phyloP scores from a whole-genome alignment of 768 basidiomycete species.

The Tulasnella calospora region DNA sequence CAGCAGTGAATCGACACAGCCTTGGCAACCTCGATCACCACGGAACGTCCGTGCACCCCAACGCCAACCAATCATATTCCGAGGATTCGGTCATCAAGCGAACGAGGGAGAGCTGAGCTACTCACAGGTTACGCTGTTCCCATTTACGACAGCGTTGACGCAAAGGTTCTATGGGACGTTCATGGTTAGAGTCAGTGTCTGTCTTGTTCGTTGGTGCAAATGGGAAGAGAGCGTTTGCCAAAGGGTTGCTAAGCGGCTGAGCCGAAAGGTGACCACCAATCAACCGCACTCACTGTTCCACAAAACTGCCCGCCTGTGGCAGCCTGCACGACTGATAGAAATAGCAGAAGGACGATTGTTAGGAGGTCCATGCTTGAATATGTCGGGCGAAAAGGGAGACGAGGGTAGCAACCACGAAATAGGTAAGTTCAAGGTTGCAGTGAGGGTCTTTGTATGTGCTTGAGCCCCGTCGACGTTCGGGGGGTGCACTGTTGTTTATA shows the following conservation, averaged over 20 bases:
- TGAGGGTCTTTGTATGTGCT: too few species aligned
- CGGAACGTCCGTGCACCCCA: not conserved
- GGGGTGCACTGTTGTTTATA: too few species aligned
- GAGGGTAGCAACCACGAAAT: not conserved
- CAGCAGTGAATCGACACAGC: not conserved
- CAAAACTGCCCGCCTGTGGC: constrained; percentile 21
- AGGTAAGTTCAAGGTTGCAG: not conserved
- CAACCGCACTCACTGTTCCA: constrained; percentile 21
- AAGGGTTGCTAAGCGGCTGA: too few species aligned
- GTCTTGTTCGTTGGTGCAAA: not conserved
- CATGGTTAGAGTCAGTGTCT: not conserved
- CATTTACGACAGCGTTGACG: not conserved
- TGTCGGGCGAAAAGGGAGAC: not conserved
- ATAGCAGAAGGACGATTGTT: not conserved
- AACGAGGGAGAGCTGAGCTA: not conserved
- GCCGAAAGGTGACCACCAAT: too few species aligned
- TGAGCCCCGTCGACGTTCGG: too few species aligned
- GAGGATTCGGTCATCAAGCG: not conserved
- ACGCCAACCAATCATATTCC: not conserved
- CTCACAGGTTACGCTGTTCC: not conserved
- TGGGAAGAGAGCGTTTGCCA: not conserved
- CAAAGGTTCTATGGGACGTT: not conserved
- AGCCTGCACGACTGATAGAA: not conserved
- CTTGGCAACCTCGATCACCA: not conserved
- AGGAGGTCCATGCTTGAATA: not conserved